Evolutionary conservation across 805 yeast species (phyloP).

Genomic region (Kuraishia molischiana): DNA sequence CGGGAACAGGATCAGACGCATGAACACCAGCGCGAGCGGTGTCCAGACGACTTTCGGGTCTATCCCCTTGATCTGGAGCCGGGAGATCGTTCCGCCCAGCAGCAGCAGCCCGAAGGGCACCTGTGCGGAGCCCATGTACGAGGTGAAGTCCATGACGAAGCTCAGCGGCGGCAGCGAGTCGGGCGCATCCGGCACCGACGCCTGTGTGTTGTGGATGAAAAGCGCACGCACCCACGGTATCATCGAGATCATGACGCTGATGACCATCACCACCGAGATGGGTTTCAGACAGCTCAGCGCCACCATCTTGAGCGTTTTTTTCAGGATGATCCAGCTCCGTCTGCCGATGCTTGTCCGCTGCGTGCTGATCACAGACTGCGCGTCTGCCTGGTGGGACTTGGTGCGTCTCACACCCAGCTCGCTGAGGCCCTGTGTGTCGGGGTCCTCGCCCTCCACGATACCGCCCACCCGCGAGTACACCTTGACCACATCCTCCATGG

Average conservation of each 20-base stretch:
- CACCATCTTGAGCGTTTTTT: background rate
- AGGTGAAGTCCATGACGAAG: constrained; percentile 71
- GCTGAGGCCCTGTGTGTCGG: constrained; percentile 8
- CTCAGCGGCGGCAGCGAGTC: constrained; percentile 78
- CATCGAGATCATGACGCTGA: constrained; percentile 61
- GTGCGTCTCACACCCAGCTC: constrained; percentile 4
- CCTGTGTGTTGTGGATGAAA: constrained; percentile 41
- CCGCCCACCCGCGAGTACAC: constrained; percentile 41
- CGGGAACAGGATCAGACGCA: constrained; percentile 64
- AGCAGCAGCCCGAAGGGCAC: constrained; percentile 81
- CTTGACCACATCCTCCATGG: constrained; percentile 33
- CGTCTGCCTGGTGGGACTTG: background rate
- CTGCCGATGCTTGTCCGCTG: background rate
- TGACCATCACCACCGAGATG: constrained; percentile 58
- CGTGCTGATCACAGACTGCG: background rate
- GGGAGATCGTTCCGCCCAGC: constrained; percentile 81
- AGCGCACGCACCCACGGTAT: constrained; percentile 79
- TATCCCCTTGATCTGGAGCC: constrained; percentile 49
- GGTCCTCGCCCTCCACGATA: constrained; percentile 11
- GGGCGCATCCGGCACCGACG: constrained; percentile 64
- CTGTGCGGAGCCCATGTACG: constrained; percentile 76
- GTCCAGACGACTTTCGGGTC: constrained; percentile 69
- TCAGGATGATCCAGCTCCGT: background rate
- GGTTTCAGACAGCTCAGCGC: constrained; percentile 54
- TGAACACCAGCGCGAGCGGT: constrained; percentile 42